These are phyloP conservation scores for Metschnikowia lochheadii DNA, from an alignment of 805 yeast species.

Conservation along the genomic window DNA sequence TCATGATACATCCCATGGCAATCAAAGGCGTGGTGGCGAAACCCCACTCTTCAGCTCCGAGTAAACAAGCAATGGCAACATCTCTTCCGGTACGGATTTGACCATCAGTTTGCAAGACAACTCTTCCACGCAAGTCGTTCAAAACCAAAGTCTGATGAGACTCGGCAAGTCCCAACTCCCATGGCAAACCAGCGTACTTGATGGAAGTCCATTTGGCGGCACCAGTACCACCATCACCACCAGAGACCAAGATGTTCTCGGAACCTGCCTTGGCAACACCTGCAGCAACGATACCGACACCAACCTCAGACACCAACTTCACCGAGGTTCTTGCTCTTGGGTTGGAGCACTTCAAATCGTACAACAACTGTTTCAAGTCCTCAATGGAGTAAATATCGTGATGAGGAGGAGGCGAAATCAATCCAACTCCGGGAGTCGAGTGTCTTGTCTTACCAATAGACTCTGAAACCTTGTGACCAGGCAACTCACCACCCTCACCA, in stretches of 20 bases:
- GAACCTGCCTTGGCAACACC: conserved; percentile 99
- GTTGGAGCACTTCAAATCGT: conserved; percentile 93
- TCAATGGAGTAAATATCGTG: conserved; percentile 98
- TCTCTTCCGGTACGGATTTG: conserved; percentile 96
- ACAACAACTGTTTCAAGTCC: conserved; percentile 93
- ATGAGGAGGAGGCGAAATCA: conserved; percentile 98
- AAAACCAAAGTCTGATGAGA: conserved; percentile 95
- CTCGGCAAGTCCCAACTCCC: conserved; percentile 98
- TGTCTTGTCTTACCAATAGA: conserved; percentile 93
- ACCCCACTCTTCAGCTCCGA: conserved; percentile 99
- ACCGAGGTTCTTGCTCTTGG: conserved; percentile 97
- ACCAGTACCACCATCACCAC: conserved; percentile 99
- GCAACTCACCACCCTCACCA: conserved; percentile 99
- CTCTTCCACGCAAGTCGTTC: conserved; percentile 94
- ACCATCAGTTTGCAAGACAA: conserved; percentile 96
- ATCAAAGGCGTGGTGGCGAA: conserved; percentile 96
- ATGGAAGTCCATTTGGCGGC: conserved; percentile 97
- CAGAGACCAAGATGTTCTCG: conserved; percentile 90
- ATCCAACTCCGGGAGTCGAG: conserved; percentile 94
- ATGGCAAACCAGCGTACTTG: conserved; percentile 95
- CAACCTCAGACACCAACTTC: conserved; percentile 94
- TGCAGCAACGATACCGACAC: conserved; percentile 98
- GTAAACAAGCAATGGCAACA: conserved; percentile 89
- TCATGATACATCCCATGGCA: conserved; percentile 96
- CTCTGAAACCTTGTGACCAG: conserved; percentile 86